Base-by-base conservation (phyloP, 495 filamentous ascomycete genomes). In the Chaetomium cochliodes region DNA sequence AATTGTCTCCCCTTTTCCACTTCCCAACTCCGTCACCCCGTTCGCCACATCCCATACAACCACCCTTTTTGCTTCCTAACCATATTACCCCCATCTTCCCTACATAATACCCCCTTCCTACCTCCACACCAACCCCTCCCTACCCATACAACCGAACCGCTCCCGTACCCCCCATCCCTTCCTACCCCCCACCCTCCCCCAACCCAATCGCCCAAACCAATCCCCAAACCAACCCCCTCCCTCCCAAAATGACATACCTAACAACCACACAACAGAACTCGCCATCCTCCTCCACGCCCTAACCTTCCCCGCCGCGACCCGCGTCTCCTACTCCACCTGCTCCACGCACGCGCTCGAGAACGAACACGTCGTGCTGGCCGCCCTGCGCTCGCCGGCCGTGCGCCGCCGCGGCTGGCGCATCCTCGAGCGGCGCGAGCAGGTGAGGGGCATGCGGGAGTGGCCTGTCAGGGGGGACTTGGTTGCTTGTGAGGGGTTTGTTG, bases 301-400 rank as follows among this genome's bases (percentile, higher is more conserved):
- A 74, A 73, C 76, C 26, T 98, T 97, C 67, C 90, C 92, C 0
- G 77, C 81, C n/a, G 92, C 92, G 0, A 80, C 71, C 4, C 88
- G 82, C 69, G 88, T 98, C 46, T 90, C 89, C 0, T 98, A 98
- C 72, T 93, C 89, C 47, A 98, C 94, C 0, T 98, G 94, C 72
- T 98, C 94, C 0, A 79, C 96, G 26, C 85, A 97, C 73, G 79
- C 86, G 1, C 82, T 87, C 44, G 94, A 98, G 74, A 98, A 98
- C 70, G 94, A 98, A 73, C 72, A 81, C 26, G 94, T 97, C 0
- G 92, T 97, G 9, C 58, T 86, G 20, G 79, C 82, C 23, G 87
- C 92, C 8, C 73, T 98, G 47, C 65, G 69, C 5, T 90, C 89
- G 0, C 76, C 85, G 0, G 74, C 89, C 5, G 93, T 92, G 0